phyloP scores from a whole-genome alignment of 768 basidiomycete genomes.

The Suillus subaureus region DNA sequence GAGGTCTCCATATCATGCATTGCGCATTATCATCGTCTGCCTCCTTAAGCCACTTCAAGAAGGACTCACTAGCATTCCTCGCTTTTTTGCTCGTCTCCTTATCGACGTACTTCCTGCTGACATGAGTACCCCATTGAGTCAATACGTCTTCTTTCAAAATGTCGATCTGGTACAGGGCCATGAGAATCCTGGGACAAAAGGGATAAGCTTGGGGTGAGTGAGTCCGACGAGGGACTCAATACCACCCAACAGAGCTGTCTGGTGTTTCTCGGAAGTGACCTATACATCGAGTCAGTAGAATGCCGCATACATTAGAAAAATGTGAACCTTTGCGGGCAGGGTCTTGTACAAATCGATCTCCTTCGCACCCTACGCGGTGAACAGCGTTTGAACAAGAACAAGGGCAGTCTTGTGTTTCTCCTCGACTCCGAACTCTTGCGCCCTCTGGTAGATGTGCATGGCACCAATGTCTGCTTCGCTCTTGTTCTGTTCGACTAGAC shows the following conservation, averaged over 20 bases:
- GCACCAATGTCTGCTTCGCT: conserved; percentile 39
- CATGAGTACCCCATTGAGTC: too few relatives aligned
- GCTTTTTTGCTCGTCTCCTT: too few relatives aligned
- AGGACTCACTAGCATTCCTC: too few relatives aligned
- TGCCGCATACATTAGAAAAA: not conserved
- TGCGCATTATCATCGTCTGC: conserved; percentile 45
- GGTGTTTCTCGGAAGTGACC: conserved; percentile 93
- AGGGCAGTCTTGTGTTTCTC: conserved; percentile 92
- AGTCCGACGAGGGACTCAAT: conserved; percentile 87
- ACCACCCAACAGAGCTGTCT: conserved; percentile 92
- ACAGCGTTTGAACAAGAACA: conserved; percentile 81
- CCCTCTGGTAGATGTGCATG: conserved; percentile 82
- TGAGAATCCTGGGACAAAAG: conserved; percentile 70
- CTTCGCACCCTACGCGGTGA: conserved; percentile 63
- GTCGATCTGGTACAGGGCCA: conserved; percentile 91
- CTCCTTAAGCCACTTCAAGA: too few relatives aligned
- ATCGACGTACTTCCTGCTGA: too few relatives aligned
- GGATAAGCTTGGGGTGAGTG: conserved; percentile 41
- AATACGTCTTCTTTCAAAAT: conserved; percentile 61
- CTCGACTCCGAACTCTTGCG: conserved; percentile 87
- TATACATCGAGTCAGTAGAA: conserved; percentile 32
- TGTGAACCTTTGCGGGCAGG: conserved; percentile 66
- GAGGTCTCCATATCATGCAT: not conserved
- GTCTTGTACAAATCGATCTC: conserved; percentile 68
- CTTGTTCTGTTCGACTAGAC: conserved; percentile 77